A percentile compares a stretch with the other conserved stretches of the same genome.
Evolutionary conservation across 2,329 filamentous ascomycete genomes (phyloP).

Genomic region (Chalara sp.): DNA sequence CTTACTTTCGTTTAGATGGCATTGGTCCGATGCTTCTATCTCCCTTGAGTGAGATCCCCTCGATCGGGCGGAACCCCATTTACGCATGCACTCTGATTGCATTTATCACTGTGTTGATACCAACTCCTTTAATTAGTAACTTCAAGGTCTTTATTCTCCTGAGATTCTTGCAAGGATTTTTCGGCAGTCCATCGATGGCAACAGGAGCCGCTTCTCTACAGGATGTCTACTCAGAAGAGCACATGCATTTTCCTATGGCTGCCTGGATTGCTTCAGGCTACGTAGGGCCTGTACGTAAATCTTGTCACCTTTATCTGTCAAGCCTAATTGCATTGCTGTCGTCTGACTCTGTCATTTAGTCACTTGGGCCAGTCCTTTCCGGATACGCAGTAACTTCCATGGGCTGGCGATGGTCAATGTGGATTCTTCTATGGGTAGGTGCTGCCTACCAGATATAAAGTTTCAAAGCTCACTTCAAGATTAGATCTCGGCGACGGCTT

Average conservation of each 20-base stretch:
- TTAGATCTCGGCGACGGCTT: conserved; percentile 41
- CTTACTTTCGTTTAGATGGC: conserved; percentile 26
- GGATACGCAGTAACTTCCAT: conserved; percentile 49
- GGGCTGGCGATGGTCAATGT: conserved; percentile 53
- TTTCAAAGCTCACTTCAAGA: too few relatives aligned
- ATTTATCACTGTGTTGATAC: conserved; percentile 58
- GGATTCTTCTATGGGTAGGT: conserved; percentile 48
- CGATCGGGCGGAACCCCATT: conserved; percentile 57
- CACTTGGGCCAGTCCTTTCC: conserved; percentile 50
- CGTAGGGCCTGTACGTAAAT: conserved; percentile 11
- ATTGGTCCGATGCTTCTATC: conserved; percentile 57
- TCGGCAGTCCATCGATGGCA: conserved; percentile 53
- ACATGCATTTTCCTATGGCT: conserved; percentile 17
- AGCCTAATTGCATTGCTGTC: too few relatives aligned
- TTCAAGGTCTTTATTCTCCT: conserved; percentile 54
- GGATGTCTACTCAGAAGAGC: conserved; percentile 28
- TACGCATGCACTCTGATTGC: conserved; percentile 61
- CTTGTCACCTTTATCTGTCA: too few relatives aligned
- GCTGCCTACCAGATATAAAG: too few relatives aligned
- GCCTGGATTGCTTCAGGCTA: conserved; percentile 27
- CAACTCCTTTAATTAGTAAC: conserved; percentile 52
- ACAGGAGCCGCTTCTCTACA: conserved; percentile 42
- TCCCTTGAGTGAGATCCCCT: conserved; percentile 57
- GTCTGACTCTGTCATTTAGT: too few relatives aligned
- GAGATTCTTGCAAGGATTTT: conserved; percentile 56